Evolutionary conservation across 208 protist genomes (phyloP).

Genomic region (Sergeia podlipaevii): DNA sequence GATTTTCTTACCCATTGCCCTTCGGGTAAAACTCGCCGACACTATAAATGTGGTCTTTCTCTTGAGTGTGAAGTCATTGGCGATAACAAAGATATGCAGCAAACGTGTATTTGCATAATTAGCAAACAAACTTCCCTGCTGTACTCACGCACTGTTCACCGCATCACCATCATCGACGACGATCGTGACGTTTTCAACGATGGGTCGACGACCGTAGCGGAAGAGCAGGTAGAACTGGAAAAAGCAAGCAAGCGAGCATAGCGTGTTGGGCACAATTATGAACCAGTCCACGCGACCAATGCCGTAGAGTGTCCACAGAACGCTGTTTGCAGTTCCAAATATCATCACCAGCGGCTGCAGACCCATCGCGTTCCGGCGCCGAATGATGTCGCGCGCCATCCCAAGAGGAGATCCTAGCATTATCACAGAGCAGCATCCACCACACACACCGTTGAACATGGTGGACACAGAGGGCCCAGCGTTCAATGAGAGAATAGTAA

Average conservation of each 20-base stretch:
- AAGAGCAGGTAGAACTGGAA: constrained; percentile 53
- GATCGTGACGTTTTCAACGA: no score
- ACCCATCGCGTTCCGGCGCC: constrained; percentile 46
- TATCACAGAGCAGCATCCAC: constrained; percentile 41
- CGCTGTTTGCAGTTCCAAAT: constrained; percentile 44
- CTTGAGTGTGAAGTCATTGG: not conserved
- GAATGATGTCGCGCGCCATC: constrained; percentile 51
- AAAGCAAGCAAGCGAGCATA: constrained; percentile 40
- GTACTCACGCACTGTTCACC: constrained; percentile 16
- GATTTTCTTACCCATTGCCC: no score
- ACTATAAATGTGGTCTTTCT: not conserved
- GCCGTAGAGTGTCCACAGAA: constrained; percentile 59
- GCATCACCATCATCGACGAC: constrained; percentile 10
- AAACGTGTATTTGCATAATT: not conserved
- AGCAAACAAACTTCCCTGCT: constrained; percentile 11
- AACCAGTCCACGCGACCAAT: constrained; percentile 35
- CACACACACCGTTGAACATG: constrained; percentile 41
- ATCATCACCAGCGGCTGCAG: constrained; percentile 44
- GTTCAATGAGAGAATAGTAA: constrained; percentile 28
- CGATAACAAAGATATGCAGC: not conserved
- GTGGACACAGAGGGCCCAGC: constrained; percentile 8
- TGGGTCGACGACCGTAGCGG: constrained; percentile 35
- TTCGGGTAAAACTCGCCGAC: no score
- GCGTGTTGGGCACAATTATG: constrained; percentile 42
- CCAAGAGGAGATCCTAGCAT: constrained; percentile 68